These are phyloP conservation scores for Macrotyloma uniflorum DNA, from an alignment of 306 rosid species.

Conservation along the genomic window DNA sequence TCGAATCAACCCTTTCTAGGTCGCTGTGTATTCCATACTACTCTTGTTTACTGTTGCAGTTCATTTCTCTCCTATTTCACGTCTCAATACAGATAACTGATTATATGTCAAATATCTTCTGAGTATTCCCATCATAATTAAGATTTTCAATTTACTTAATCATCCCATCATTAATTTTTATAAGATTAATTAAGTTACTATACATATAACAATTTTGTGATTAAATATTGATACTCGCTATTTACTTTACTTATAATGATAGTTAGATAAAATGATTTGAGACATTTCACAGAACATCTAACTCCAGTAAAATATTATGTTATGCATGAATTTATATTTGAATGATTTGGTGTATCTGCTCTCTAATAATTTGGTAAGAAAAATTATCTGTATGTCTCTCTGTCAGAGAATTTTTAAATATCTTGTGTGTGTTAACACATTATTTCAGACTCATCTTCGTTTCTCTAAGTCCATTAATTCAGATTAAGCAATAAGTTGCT, in stretches of 20 bases:
- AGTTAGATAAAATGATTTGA: background rate
- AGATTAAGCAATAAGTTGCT: background rate
- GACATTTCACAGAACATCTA: slow-evolving; percentile 7
- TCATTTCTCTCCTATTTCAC: background rate
- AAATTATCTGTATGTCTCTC: background rate
- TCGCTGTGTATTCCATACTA: background rate
- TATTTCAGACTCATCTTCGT: background rate
- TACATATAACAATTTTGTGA: too few relatives aligned
- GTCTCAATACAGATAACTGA: background rate
- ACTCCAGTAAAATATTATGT: background rate
- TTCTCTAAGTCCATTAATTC: background rate
- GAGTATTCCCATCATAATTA: background rate
- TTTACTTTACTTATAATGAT: background rate
- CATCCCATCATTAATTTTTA: too few relatives aligned
- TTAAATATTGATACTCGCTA: too few relatives aligned
- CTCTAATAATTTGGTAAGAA: background rate
- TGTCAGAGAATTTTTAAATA: background rate
- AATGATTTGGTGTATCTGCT: background rate
- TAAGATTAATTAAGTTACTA: too few relatives aligned
- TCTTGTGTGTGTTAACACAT: background rate
- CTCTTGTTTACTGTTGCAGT: background rate
- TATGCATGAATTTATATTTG: background rate
- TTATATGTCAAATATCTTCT: background rate
- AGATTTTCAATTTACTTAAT: background rate
- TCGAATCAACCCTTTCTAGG: slow-evolving; percentile 40